Conservation (phyloP, 768 basidiomycete species). For the Suillus alpinus region DNA sequence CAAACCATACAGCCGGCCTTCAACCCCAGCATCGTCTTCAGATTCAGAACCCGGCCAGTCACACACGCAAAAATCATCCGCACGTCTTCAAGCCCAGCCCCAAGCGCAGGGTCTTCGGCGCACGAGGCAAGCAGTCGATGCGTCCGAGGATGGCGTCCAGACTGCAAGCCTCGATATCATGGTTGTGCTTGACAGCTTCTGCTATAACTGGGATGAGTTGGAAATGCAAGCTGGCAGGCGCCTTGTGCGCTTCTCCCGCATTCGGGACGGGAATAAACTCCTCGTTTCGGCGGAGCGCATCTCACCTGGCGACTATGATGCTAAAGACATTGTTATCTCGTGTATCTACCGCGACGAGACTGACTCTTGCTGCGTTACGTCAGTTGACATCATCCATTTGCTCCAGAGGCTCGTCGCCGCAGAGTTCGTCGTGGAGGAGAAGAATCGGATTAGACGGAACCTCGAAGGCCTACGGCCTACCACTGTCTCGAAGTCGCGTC, state of each 20-base stretch:
- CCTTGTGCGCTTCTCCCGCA: constrained; percentile 81
- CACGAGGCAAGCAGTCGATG: constrained; percentile 23
- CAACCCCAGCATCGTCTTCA: constrained; percentile 38
- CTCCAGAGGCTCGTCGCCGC: constrained; percentile 74
- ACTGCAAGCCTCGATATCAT: constrained; percentile 61
- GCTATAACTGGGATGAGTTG: constrained; percentile 56
- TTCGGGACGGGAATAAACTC: constrained; percentile 74
- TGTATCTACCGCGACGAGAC: constrained; percentile 87
- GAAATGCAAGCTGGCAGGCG: constrained; percentile 73
- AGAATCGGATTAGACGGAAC: constrained; percentile 93
- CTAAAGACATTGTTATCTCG: constrained; percentile 81
- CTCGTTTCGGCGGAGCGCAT: constrained; percentile 79
- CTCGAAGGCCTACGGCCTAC: constrained; percentile 89
- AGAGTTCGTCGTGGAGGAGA: constrained; percentile 90
- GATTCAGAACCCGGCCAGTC: constrained; percentile 36
- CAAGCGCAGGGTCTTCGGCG: constrained; percentile 20
- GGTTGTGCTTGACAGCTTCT: constrained; percentile 54
- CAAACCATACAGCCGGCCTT: constrained; percentile 38
- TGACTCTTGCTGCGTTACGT: constrained; percentile 83
- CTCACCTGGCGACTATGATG: constrained; percentile 66
- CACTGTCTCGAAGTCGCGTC: constrained; percentile 85
- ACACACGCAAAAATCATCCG: constrained; percentile 12
- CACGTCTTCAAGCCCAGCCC: constrained; percentile 4
- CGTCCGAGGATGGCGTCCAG: constrained; percentile 43
- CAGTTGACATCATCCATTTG: constrained; percentile 93